Evolutionary conservation across 768 basidiomycete species (phyloP).

Genomic region (Lactarius pseudohatsudake): DNA sequence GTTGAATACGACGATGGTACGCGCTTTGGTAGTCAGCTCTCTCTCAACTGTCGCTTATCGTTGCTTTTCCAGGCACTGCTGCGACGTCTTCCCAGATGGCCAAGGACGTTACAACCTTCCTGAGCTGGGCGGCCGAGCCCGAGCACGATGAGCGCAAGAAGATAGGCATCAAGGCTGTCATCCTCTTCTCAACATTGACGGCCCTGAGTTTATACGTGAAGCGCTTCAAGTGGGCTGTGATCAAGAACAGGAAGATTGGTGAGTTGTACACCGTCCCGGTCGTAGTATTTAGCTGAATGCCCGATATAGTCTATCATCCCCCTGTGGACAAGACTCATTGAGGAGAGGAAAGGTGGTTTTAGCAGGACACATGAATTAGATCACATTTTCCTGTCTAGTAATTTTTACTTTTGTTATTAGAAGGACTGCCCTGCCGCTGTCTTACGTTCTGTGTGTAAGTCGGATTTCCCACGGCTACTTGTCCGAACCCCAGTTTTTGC

Average conservation of each 20-base stretch:
- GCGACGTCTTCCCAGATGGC: constrained; percentile 99
- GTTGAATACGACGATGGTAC: constrained; percentile 95
- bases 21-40: constrained; percentile 29
- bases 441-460: neutral
- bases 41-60: neutral
- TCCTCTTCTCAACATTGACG: constrained; percentile 85
- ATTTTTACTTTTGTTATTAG: constrained; percentile 9
- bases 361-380: constrained; percentile 19
- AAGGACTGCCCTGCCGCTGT: neutral
- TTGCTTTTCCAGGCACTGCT: constrained; percentile 66
- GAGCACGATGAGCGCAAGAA: constrained; percentile 98
- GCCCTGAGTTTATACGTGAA: constrained; percentile 86
- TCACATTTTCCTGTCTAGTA: constrained; percentile 20
- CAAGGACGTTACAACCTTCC: constrained; percentile 95
- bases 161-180: constrained; percentile 93
- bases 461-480: constrained; percentile 18
- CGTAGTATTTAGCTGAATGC: constrained; percentile 14
- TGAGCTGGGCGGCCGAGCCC: constrained; percentile 96
- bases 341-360: constrained; percentile 16
- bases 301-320: constrained; percentile 55
- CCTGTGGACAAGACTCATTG: constrained; percentile 50
- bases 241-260: constrained; percentile 95
- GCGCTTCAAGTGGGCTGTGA: constrained; percentile 89
- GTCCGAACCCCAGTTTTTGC: neutral
- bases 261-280: constrained; percentile 36